Evolutionary conservation across 352 stramenopile species (phyloP).

Genomic region (Poterioochromonas sp.): DNA sequence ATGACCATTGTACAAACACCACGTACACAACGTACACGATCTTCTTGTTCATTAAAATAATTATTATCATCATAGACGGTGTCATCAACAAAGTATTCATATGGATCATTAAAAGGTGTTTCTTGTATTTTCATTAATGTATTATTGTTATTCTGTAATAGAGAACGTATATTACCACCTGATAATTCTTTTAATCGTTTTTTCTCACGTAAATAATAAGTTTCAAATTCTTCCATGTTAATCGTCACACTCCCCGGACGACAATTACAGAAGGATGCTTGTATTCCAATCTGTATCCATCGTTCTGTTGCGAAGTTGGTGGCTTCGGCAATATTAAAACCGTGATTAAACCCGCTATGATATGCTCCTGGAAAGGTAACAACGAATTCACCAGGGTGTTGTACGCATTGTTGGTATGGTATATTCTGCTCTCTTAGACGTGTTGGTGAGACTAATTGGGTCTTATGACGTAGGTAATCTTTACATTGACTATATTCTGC

Average conservation of each 20-base stretch:
- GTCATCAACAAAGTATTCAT: too few species aligned
- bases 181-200: neutral
- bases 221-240: slow-evolving; percentile 68
- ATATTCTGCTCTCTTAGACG: slow-evolving; percentile 65
- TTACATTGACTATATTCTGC: slow-evolving; percentile 67
- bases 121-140: too few species aligned
- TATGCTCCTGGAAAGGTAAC: slow-evolving; percentile 79
- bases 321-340: slow-evolving; percentile 77
- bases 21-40: too few species aligned
- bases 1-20: too few species aligned
- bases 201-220: slow-evolving; percentile 50
- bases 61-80: too few species aligned
- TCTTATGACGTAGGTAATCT: slow-evolving; percentile 84
- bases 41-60: too few species aligned
- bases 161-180: too few species aligned
- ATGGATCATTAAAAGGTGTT: too few species aligned
- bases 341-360: slow-evolving; percentile 74
- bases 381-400: slow-evolving; percentile 75
- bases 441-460: slow-evolving; percentile 69
- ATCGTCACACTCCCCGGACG: slow-evolving; percentile 65
- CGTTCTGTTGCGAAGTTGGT: slow-evolving; percentile 74
- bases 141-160: too few species aligned
- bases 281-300: slow-evolving; percentile 65
- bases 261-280: slow-evolving; percentile 62
- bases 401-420: slow-evolving; percentile 62